These are phyloP conservation scores for Isochrysis galbana DNA, from an alignment of 78 protist genomes.

Conservation along the genomic window DNA sequence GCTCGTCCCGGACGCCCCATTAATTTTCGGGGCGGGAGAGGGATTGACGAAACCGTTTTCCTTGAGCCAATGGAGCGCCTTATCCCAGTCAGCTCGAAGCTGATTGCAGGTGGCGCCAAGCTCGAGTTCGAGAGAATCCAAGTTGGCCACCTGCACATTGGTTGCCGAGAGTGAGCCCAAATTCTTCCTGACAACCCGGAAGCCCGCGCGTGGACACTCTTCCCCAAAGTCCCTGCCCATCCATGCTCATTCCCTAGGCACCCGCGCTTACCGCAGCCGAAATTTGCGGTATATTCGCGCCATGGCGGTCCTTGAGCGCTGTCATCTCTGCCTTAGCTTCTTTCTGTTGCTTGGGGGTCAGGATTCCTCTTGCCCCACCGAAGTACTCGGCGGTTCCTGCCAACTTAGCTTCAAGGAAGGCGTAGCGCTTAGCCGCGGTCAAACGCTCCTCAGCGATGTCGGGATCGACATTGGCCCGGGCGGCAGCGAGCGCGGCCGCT, in stretches of 20 bases:
- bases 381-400: background rate
- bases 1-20: no score
- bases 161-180: no score
- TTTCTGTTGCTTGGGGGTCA: conserved; percentile 14
- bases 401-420: background rate
- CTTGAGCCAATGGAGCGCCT: background rate
- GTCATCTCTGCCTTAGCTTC: background rate
- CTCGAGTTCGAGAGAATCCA: background rate
- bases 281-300: background rate
- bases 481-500: background rate
- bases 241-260: no score
- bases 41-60: no score
- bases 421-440: background rate
- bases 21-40: no score
- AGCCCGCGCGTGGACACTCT: no score
- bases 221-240: no score
- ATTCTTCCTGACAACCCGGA: no score
- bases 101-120: background rate
- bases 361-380: background rate
- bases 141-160: no score
- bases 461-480: background rate
- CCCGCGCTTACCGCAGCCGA: background rate
- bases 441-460: background rate
- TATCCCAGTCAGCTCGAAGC: background rate
- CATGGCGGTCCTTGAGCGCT: background rate